Evolutionary conservation across 176 grass and related monocot species (phyloP).

Genomic region (Luzula sylvatica): DNA sequence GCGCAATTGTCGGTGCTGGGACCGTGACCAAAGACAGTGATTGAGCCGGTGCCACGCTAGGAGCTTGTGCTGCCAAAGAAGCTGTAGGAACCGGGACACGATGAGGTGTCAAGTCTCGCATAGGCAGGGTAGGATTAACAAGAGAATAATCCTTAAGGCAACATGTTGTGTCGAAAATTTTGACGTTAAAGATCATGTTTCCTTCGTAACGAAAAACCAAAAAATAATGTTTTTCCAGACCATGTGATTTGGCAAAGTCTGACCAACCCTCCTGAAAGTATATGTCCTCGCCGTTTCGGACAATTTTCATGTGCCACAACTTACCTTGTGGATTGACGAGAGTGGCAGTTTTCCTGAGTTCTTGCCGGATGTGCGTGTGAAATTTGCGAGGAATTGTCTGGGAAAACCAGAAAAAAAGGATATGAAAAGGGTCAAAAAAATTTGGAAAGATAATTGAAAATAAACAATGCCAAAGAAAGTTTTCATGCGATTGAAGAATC

Average conservation of each 20-base stretch:
- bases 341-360: neutral
- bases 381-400: conserved; percentile 15
- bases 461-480: no score
- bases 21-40: no score
- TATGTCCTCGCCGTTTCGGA: neutral
- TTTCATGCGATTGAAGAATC: no score
- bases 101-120: no score
- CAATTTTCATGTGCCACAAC: neutral
- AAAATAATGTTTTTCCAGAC: neutral
- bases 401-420: neutral
- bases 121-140: neutral
- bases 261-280: conserved; percentile 4
- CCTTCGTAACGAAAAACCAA: conserved; percentile 8
- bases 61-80: no score
- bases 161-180: conserved; percentile 7
- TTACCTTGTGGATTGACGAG: neutral
- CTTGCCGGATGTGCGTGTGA: conserved; percentile 1
- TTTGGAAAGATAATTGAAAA: no score
- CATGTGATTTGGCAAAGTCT: conserved; percentile 2
- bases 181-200: conserved; percentile 18
- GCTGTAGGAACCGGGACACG: no score
- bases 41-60: no score
- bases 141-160: conserved; percentile 4
- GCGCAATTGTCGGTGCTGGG: no score
- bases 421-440: neutral